Conservation (phyloP, 2,329 filamentous ascomycete species). For the Arthrobotrys entomopaga region DNA sequence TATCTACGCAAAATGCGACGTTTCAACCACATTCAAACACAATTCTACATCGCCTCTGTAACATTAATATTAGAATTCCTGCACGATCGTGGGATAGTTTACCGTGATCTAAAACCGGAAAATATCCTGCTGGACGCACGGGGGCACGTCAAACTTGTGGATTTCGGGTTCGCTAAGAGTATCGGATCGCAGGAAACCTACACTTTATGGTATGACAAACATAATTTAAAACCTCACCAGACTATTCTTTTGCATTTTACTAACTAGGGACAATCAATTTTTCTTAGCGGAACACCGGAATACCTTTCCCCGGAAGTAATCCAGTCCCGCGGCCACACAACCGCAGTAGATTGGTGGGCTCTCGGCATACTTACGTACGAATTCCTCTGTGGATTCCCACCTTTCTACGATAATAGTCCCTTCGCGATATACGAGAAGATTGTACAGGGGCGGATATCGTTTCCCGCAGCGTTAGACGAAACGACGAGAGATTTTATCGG, state of each 20-base stretch:
- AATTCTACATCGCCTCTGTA: slow-evolving; percentile 86
- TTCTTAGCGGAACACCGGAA: slow-evolving; percentile 77
- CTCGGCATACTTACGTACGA: slow-evolving; percentile 85
- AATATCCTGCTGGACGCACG: slow-evolving; percentile 81
- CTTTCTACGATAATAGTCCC: slow-evolving; percentile 86
- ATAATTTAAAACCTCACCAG: neutral
- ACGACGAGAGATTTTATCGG: slow-evolving; percentile 79
- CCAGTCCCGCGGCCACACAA: slow-evolving; percentile 79
- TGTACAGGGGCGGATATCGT: slow-evolving; percentile 79
- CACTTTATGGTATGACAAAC: slow-evolving; percentile 71
- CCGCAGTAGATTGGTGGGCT: slow-evolving; percentile 88
- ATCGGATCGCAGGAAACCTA: slow-evolving; percentile 79
- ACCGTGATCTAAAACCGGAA: slow-evolving; percentile 83
- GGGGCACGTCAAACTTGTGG: slow-evolving; percentile 78
- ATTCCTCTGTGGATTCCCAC: slow-evolving; percentile 84
- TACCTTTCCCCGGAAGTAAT: slow-evolving; percentile 87
- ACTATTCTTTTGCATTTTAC: no score
- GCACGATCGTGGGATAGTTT: slow-evolving; percentile 80
- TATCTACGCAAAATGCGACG: slow-evolving; percentile 80
- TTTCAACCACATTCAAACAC: slow-evolving; percentile 80
- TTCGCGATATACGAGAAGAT: slow-evolving; percentile 90
- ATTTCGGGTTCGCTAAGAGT: slow-evolving; percentile 86
- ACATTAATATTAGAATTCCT: slow-evolving; percentile 82
- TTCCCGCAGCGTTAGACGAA: slow-evolving; percentile 71
- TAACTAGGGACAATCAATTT: no score